A percentile compares a stretch with the other conserved stretches of the same genome.
phyloP scores from a whole-genome alignment of 176 grass and related monocot genomes.

The Avena atlantica region DNA sequence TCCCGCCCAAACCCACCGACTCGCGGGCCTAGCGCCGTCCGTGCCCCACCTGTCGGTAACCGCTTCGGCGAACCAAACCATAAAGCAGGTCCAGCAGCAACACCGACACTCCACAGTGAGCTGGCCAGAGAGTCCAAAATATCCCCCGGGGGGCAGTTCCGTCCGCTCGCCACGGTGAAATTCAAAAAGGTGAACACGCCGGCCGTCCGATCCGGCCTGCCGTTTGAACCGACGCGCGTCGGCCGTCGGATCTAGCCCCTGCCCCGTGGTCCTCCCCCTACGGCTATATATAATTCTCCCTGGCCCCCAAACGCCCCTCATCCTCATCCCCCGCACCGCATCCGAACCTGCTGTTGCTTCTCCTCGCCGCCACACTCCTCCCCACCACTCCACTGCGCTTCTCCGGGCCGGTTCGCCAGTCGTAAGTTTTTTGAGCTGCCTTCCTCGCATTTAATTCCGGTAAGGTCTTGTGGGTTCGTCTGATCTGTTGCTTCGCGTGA shows the following conservation, averaged over 20 bases:
- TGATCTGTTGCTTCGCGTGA: neutral
- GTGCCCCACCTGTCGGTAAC: neutral
- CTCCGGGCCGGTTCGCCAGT: neutral
- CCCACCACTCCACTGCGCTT: neutral
- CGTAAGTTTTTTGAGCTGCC: neutral
- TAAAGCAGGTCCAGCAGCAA: neutral
- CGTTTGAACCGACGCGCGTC: neutral
- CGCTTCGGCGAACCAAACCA: neutral
- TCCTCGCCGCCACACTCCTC: slow-evolving; percentile 18
- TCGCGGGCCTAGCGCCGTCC: neutral
- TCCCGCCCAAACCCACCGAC: neutral
- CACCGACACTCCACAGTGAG: slow-evolving; percentile 9
- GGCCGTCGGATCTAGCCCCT: slow-evolving; percentile 24
- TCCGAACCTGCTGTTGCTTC: neutral
- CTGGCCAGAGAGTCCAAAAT: neutral
- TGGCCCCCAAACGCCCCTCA: neutral
- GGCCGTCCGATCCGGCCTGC: neutral
- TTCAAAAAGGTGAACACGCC: neutral
- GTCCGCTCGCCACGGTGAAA: neutral
- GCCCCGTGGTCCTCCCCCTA: neutral
- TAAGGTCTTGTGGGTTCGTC: neutral
- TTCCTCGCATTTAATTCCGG: neutral
- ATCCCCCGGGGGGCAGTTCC: slow-evolving; percentile 8
- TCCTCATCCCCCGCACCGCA: neutral
- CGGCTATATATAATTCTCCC: slow-evolving; percentile 33